Evolutionary conservation across 225 moss, liverwort and hornwort genomes (phyloP), one percentile per base, ranked within the genome.

Genomic region (Straminergon stramineum): DNA sequence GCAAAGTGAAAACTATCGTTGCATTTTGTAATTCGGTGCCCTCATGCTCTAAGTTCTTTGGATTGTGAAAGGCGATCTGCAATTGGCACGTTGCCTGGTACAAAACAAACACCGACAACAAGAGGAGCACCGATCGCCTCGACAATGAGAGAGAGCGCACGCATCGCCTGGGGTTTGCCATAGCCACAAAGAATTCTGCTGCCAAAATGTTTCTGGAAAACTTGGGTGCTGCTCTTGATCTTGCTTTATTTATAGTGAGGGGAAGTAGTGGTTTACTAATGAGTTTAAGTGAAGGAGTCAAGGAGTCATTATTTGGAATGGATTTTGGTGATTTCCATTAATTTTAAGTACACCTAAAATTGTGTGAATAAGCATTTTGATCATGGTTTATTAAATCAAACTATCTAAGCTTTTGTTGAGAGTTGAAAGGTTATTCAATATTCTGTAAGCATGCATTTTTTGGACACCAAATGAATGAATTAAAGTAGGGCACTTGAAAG

Each of bases 1-100:
- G 88, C 79, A 95, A 62, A 79, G 91, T 91, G 66, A 92, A 93
- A 8, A 93, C 94, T 85, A 91, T 81, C 55, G 94, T 89, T 86
- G 93, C 67, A 81, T 88, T 86, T 91, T 67, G 45, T 9, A 61
- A 35, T 23, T 12, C 43, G 11, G 23, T 70, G 84, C 80, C 88
- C 90, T 89, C 84, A 9, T 88, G 89, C 75, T 85, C 81, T 67
- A 90, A 23, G 22, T 23, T 27, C 32, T 73, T 58, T 58, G 58
- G 16, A 73, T 15, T 41, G 23, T 17, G 8, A 58, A 43, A n/a
- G 32, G 11, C 2, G 22, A 9, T 52, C 53, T 48, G 53, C 67
- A 53, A 16, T 34, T 83, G 19, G n/a, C 2, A 53, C 14, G 6
- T 41, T 41, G 31, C 10, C 10, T 10, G 22, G 56, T 30, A 39